Base-by-base conservation (phyloP, 129 eudicot genomes). In the Tagetes erecta region DNA sequence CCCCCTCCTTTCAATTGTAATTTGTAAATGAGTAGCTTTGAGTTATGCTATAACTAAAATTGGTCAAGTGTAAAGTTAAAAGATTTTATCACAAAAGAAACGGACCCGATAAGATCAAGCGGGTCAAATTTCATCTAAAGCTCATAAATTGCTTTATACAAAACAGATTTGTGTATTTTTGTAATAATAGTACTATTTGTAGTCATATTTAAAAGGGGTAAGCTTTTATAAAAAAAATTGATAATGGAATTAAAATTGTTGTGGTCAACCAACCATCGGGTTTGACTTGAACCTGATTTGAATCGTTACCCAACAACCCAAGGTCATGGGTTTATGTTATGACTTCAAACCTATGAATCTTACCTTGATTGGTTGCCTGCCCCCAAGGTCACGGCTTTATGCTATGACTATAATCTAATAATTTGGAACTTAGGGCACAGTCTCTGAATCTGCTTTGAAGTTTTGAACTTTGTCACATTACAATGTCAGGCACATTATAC, bases 21-120 rank as follows among this genome's bases (percentile, higher is more conserved):
- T 3, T 10, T 59, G 41, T 59, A 64, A 64, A 39, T 39, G 13
- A 12, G 34, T 64, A 14, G 71, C 33, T 20, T n/a, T 42, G 46
- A 0, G 34, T 64, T 64, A 5, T 38, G 9, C 2, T 39, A 8
- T 64, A 63, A 20, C 67, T 33, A 13, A 64, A 38, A 63, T 10
- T 10, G 68, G 69, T 64, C 69, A 64, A 38, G 39, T 64, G 5
- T 12, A 64, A 47, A n/a, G 13, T 64, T 63, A 3, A 38, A 63
- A 13, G 50, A 40, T 64, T 64, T 64, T 38, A 14, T 34, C n/a
- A 64, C 9, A 64, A 38, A n/a, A 35, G 42, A 60, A 60, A 62
- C 20, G 1, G 10, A 1, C 13, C 27, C 0, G 37, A 62, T 36
- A 62, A 0, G 31, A 8, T 62, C 45, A 64, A 64, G 3, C 7